phyloP scores from a whole-genome alignment of 2,329 filamentous ascomycete species.

The Aspergillus fumigatus region DNA sequence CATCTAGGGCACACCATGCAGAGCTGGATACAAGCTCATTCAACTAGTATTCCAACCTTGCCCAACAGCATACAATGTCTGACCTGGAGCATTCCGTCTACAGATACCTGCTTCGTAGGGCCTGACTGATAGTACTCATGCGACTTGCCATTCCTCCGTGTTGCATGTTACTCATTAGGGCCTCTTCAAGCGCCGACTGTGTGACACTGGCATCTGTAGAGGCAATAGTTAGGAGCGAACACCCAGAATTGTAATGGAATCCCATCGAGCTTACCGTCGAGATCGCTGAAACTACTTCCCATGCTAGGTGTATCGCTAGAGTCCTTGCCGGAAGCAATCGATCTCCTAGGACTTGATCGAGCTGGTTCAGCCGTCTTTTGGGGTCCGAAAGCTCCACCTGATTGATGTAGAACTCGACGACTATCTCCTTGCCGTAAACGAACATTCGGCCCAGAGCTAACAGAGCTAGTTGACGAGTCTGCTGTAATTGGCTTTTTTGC shows the following conservation, averaged over 20 bases:
- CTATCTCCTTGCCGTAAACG: slow-evolving; percentile 18
- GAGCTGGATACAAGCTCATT: background rate
- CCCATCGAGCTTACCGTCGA: slow-evolving; percentile 49
- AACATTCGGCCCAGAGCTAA: slow-evolving; percentile 33
- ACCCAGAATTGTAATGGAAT: background rate
- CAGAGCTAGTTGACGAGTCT: slow-evolving; percentile 34
- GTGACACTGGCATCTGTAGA: slow-evolving; percentile 56
- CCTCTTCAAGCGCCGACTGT: slow-evolving; percentile 61
- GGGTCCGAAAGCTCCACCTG: slow-evolving; percentile 31
- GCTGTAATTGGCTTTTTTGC: slow-evolving; percentile 16
- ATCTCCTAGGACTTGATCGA: slow-evolving; percentile 44
- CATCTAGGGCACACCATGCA: background rate
- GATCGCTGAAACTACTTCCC: slow-evolving; percentile 63
- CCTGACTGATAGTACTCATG: slow-evolving; percentile 51
- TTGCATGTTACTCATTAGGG: slow-evolving; percentile 59
- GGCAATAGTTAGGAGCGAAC: slow-evolving; percentile 3
- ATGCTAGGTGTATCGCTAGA: slow-evolving; percentile 56
- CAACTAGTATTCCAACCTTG: background rate
- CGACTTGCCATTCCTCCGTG: slow-evolving; percentile 47
- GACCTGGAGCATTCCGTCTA: slow-evolving; percentile 9
- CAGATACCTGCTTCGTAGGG: slow-evolving; percentile 50
- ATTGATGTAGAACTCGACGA: slow-evolving; percentile 10
- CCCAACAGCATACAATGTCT: background rate
- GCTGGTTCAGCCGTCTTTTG: slow-evolving; percentile 48
- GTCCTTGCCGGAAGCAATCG: slow-evolving; percentile 33